Percentiles rank a stretch among this genome's conserved stretches.
Evolutionary conservation across 306 rosid species (phyloP).

Genomic region (Pyrus betulifolia): DNA sequence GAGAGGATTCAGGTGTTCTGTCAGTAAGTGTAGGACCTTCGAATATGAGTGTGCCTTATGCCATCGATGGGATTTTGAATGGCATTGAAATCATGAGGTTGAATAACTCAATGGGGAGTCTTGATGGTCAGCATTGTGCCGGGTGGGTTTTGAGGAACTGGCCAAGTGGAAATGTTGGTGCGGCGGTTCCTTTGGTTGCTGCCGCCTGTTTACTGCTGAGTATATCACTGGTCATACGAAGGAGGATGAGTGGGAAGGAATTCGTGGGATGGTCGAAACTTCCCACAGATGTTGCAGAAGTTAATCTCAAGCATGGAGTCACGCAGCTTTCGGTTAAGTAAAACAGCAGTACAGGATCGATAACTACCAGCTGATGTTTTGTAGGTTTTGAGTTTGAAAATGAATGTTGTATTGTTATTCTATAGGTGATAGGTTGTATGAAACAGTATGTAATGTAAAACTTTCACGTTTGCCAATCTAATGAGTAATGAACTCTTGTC

Average conservation of each 20-base stretch:
- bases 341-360: not conserved
- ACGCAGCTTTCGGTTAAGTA: not conserved
- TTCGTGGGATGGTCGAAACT: slow-evolving; percentile 33
- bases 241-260: slow-evolving; percentile 22
- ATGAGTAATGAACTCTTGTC: not conserved
- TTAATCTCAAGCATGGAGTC: slow-evolving; percentile 1
- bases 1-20: slow-evolving; percentile 24
- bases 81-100: slow-evolving; percentile 51
- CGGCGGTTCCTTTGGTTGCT: slow-evolving; percentile 29
- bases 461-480: not conserved
- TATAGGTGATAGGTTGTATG: not conserved
- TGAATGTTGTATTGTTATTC: not conserved
- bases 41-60: slow-evolving; percentile 33
- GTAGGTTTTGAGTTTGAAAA: not conserved
- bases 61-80: slow-evolving; percentile 37
- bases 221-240: slow-evolving; percentile 17
- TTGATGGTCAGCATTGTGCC: slow-evolving; percentile 28
- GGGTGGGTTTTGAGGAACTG: slow-evolving; percentile 26
- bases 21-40: slow-evolving; percentile 62
- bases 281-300: slow-evolving; percentile 21
- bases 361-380: not conserved
- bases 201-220: slow-evolving; percentile 26
- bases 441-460: not conserved
- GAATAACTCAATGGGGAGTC: slow-evolving; percentile 40
- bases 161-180: slow-evolving; percentile 13